Conservation (phyloP, 495 filamentous ascomycete species). For the Lasiosphaeria ovina region DNA sequence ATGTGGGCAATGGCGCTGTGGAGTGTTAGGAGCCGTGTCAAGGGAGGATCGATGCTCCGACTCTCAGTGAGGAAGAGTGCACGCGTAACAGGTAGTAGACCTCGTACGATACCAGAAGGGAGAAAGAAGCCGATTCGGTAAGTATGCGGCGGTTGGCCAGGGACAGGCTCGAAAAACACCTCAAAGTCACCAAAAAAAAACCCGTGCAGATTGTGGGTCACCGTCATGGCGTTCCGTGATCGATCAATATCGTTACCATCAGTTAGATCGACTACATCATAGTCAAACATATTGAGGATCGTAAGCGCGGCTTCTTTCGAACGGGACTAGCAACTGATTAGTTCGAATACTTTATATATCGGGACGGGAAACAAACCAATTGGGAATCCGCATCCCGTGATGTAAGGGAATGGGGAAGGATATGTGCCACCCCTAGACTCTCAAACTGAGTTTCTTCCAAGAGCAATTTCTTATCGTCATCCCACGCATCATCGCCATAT, state of each 20-base stretch:
- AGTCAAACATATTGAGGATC: conserved; percentile 30
- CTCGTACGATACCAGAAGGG: conserved; percentile 6
- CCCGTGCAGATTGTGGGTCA: conserved; percentile 22
- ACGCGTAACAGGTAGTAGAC: conserved; percentile 21
- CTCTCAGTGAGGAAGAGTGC: conserved; percentile 27
- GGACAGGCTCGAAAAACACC: conserved; percentile 25
- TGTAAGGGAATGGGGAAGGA: conserved; percentile 30
- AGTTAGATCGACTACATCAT: conserved; percentile 22
- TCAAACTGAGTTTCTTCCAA: conserved; percentile 18
- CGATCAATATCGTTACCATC: conserved; percentile 24
- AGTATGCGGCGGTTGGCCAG: conserved; percentile 19
- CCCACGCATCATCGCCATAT: conserved; percentile 17
- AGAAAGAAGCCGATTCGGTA: conserved; percentile 24
- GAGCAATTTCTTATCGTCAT: conserved; percentile 25
- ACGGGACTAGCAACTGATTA: conserved; percentile 11
- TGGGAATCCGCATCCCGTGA: conserved; percentile 13
- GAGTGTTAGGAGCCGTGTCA: conserved; percentile 29
- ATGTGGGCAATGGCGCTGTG: conserved; percentile 38
- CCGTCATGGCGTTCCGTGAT: conserved; percentile 27
- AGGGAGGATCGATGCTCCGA: conserved; percentile 33
- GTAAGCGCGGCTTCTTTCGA: conserved; percentile 23
- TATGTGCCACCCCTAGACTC: conserved; percentile 27
- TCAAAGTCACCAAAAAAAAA: conserved; percentile 26
- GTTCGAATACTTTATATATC: not conserved
- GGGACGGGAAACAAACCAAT: conserved; percentile 6